A percentile compares a stretch with the other conserved stretches of the same genome.
Conservation (phyloP, 768 basidiomycete species). For the Plicaturopsis crispa region DNA sequence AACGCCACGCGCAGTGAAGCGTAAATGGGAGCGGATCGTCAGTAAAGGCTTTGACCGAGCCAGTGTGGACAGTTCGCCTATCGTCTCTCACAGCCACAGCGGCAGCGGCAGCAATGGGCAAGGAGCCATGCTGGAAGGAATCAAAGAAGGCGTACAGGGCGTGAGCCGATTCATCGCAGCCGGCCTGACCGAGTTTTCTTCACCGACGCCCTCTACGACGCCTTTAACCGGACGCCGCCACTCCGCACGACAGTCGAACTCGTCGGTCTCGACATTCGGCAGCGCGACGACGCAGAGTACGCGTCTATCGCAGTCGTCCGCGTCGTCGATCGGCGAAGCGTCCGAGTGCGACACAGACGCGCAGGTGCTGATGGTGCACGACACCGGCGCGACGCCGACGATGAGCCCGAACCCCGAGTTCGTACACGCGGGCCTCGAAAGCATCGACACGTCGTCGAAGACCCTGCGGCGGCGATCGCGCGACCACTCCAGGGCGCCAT, state of each 20-base stretch:
- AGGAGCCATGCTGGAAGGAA: slow-evolving; percentile 43
- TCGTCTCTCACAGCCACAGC: not conserved
- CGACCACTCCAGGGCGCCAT: slow-evolving; percentile 10
- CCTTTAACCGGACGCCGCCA: slow-evolving; percentile 10
- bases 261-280: slow-evolving; percentile 21
- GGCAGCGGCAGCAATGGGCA: slow-evolving; percentile 4
- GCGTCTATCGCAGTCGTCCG: slow-evolving; percentile 37
- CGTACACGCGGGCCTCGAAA: slow-evolving; percentile 7
- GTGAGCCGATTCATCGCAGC: slow-evolving; percentile 50
- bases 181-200: slow-evolving; percentile 25
- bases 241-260: slow-evolving; percentile 18
- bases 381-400: slow-evolving; percentile 42
- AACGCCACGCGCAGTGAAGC: slow-evolving; percentile 47
- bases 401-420: slow-evolving; percentile 42
- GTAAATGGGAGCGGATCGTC: slow-evolving; percentile 79
- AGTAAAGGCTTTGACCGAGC: slow-evolving; percentile 47
- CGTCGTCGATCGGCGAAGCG: slow-evolving; percentile 34
- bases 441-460: slow-evolving; percentile 12
- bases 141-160: slow-evolving; percentile 60
- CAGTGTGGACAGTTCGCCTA: not conserved
- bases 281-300: slow-evolving; percentile 19
- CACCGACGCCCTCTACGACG: slow-evolving; percentile 8
- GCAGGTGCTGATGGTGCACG: slow-evolving; percentile 34
- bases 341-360: slow-evolving; percentile 14
- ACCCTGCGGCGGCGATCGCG: slow-evolving; percentile 20